A percentile compares a stretch with the other conserved stretches of the same genome.
These are phyloP conservation scores for Aspergillus sp. DNA, from an alignment of 2,329 filamentous ascomycete genomes.

Conservation along the genomic window DNA sequence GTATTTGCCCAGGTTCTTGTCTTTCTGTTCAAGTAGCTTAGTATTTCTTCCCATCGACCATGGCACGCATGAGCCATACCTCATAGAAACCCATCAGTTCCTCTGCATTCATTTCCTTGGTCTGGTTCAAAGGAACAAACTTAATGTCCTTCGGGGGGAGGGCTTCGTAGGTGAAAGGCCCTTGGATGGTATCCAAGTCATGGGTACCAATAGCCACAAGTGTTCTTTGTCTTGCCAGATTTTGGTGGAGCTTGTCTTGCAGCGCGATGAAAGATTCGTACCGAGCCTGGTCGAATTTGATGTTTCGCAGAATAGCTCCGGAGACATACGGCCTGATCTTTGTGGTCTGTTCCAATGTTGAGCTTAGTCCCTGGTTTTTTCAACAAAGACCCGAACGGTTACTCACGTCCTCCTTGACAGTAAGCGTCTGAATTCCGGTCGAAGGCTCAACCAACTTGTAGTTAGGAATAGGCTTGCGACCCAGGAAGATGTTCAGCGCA, in stretches of 20 bases:
- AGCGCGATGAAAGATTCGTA: conserved; percentile 98
- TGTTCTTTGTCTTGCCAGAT: conserved; percentile 86
- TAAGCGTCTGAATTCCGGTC: conserved; percentile 72
- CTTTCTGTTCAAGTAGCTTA: conserved; percentile 54
- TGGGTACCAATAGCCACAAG: conserved; percentile 97
- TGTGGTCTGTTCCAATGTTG: conserved; percentile 49
- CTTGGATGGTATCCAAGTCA: conserved; percentile 87
- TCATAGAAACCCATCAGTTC: conserved; percentile 94
- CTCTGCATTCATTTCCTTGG: conserved; percentile 76
- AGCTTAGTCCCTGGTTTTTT: conserved; percentile 1
- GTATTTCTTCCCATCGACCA: neutral
- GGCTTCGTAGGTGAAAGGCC: conserved; percentile 95
- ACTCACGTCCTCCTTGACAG: conserved; percentile 62
- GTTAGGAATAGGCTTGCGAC: conserved; percentile 68
- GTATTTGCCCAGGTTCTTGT: conserved; percentile 85
- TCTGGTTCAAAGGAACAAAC: conserved; percentile 88
- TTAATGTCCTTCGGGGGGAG: conserved; percentile 85
- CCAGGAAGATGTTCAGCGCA: conserved; percentile 93
- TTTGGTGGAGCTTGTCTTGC: conserved; percentile 97
- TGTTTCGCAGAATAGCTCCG: conserved; percentile 79
- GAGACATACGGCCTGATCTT: conserved; percentile 84
- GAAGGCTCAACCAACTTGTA: conserved; percentile 71
- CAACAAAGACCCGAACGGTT: conserved; percentile 1
- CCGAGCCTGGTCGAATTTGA: conserved; percentile 84
- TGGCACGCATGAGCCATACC: conserved; percentile 28